Evolutionary conservation across 2,329 filamentous ascomycete genomes (phyloP).

Genomic region (Aspergillus sp.): DNA sequence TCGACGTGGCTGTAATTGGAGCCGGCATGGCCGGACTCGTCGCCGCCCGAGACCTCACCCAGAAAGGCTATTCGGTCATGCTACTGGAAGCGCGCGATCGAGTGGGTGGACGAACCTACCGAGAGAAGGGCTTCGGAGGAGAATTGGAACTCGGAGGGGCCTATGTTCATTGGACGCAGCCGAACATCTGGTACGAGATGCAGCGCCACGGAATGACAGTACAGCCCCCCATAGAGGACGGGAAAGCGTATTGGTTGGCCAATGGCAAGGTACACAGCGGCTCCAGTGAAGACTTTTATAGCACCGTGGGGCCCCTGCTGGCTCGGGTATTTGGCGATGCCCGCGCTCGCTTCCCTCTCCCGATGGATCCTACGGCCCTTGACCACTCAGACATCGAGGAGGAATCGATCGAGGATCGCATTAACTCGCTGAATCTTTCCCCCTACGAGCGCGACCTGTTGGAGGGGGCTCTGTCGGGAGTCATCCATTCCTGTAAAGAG

Average conservation of each 20-base stretch:
- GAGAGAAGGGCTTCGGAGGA: neutral
- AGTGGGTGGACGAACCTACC: conserved; percentile 5
- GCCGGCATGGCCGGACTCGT: neutral
- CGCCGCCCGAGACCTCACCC: conserved; percentile 4
- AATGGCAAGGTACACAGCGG: conserved; percentile 4
- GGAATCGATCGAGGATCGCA: conserved; percentile 6
- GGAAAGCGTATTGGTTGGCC: conserved; percentile 1
- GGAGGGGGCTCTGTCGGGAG: conserved; percentile 7
- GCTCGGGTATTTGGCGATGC: conserved; percentile 6
- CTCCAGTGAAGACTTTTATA: neutral
- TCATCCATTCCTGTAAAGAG: conserved; percentile 6
- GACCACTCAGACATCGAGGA: conserved; percentile 8
- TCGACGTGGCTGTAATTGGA: neutral
- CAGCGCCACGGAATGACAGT: conserved; percentile 3
- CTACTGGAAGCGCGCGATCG: conserved; percentile 5
- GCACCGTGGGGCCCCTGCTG: conserved; percentile 1
- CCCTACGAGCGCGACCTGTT: conserved; percentile 8
- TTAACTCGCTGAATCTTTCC: conserved; percentile 4
- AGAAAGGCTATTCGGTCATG: conserved; percentile 1
- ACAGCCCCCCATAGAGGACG: conserved; percentile 1
- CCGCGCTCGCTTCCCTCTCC: conserved; percentile 7
- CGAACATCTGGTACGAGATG: conserved; percentile 3
- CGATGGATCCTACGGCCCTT: conserved; percentile 2
- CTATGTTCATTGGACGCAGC: conserved; percentile 7
- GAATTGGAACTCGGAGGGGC: conserved; percentile 5